A percentile compares a stretch with the other conserved stretches of the same genome.
Evolutionary conservation across 305 asterid species (phyloP).

Genomic region (Solanum hybrid): DNA sequence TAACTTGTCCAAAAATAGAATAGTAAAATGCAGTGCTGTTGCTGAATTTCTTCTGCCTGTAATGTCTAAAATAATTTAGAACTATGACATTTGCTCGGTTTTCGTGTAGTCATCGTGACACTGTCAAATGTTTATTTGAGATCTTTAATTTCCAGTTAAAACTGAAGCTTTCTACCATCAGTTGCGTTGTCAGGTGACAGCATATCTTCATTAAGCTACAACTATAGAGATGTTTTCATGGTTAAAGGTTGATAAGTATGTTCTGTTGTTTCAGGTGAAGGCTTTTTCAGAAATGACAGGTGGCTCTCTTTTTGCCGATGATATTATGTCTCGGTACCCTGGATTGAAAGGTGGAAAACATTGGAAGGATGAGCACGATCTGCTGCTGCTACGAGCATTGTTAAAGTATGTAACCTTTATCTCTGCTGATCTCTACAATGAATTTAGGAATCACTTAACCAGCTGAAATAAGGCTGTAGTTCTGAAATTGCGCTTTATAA

Average conservation of each 20-base stretch:
- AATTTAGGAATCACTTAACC: not conserved
- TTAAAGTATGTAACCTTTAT: slow-evolving; percentile 40
- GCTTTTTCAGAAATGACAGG: slow-evolving; percentile 34
- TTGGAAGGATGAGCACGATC: slow-evolving; percentile 90
- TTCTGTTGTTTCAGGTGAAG: slow-evolving; percentile 50
- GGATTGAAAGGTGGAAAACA: slow-evolving; percentile 75
- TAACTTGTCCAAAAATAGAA: not conserved
- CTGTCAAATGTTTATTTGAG: not conserved
- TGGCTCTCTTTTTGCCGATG: slow-evolving; percentile 57
- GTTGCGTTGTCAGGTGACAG: not conserved
- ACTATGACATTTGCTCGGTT: not conserved
- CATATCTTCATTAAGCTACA: not conserved
- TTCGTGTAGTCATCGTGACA: not conserved
- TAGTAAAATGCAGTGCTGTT: not conserved
- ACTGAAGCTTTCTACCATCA: not conserved
- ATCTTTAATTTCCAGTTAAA: not conserved
- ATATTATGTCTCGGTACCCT: slow-evolving; percentile 58
- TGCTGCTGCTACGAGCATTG: slow-evolving; percentile 71
- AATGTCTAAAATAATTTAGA: not conserved
- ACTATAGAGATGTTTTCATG: not conserved
- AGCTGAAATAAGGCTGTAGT: not conserved
- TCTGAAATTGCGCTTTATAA: not conserved
- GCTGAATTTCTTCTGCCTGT: not conserved
- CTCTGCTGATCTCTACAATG: not conserved
- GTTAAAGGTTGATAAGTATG: slow-evolving; percentile 12